These are phyloP conservation scores for Trichoderma sp. DNA, from an alignment of 2,329 filamentous ascomycete species.

Conservation along the genomic window DNA sequence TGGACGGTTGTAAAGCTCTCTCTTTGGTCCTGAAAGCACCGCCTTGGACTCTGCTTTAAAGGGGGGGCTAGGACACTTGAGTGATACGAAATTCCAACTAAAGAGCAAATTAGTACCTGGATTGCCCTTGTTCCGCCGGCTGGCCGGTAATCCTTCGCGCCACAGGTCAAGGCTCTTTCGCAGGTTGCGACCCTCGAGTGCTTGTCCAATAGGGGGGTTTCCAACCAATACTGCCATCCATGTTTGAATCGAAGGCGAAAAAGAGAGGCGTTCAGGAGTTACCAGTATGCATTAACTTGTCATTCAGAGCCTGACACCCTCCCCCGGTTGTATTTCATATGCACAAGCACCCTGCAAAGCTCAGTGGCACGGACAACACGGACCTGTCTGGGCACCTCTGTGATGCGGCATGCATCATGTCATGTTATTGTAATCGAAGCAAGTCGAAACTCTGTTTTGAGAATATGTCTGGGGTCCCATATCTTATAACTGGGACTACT, in stretches of 20 bases:
- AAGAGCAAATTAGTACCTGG: neutral
- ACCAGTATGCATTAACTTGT: neutral
- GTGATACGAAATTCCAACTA: neutral
- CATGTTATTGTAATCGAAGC: neutral
- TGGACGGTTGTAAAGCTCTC: neutral
- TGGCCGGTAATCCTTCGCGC: neutral
- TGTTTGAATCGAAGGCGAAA: neutral
- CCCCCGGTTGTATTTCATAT: neutral
- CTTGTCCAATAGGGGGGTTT: neutral
- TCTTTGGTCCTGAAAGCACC: neutral
- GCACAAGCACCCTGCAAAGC: neutral
- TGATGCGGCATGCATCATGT: neutral
- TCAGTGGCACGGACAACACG: neutral
- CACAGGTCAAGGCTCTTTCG: neutral
- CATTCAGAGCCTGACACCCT: neutral
- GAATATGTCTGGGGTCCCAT: neutral
- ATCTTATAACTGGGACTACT: neutral
- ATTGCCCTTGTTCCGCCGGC: neutral
- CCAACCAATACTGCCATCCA: neutral
- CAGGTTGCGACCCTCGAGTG: neutral
- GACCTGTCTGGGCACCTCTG: neutral
- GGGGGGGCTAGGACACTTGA: neutral
- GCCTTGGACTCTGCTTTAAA: neutral
- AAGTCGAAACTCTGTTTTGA: conserved; percentile 4
- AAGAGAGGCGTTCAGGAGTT: neutral